phyloP scores from a whole-genome alignment of 2,329 filamentous ascomycete species.

The Penicillium griseofulvum region DNA sequence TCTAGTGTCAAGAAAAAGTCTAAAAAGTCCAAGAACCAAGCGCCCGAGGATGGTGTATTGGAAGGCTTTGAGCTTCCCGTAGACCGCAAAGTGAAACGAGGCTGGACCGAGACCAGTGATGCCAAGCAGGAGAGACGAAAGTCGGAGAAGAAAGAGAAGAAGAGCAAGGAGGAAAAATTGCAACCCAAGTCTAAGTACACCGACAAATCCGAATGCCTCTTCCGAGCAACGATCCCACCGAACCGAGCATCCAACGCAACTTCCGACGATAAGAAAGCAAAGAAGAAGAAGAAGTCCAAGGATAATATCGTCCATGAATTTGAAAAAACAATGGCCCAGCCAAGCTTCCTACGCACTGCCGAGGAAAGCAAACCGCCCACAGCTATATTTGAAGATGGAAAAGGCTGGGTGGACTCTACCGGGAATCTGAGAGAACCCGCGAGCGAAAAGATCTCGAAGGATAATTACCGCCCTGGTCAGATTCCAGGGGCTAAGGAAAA shows the following conservation, averaged over 20 bases:
- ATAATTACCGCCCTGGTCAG: constrained; percentile 31
- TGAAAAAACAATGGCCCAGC: constrained; percentile 76
- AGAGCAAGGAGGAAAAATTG: constrained; percentile 57
- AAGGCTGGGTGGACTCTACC: constrained; percentile 81
- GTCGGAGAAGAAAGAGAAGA: constrained; percentile 51
- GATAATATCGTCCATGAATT: constrained; percentile 84
- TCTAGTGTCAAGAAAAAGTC: constrained; percentile 44
- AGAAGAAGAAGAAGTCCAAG: constrained; percentile 58
- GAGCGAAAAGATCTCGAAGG: constrained; percentile 30
- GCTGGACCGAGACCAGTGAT: constrained; percentile 72
- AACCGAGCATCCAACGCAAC: constrained; percentile 41
- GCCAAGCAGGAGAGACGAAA: constrained; percentile 45
- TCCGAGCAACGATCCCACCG: constrained; percentile 76
- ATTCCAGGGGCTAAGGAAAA: constrained; percentile 34
- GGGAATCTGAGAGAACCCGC: constrained; percentile 63
- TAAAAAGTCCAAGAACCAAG: constrained; percentile 54
- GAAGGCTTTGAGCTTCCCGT: constrained; percentile 69
- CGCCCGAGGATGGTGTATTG: constrained; percentile 44
- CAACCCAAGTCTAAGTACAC: constrained; percentile 73
- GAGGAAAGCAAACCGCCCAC: constrained; percentile 48
- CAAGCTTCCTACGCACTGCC: constrained; percentile 70
- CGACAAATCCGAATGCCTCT: constrained; percentile 74
- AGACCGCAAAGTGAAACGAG: constrained; percentile 78
- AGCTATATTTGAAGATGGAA: constrained; percentile 72
- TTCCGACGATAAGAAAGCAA: constrained; percentile 44